Evolutionary conservation across 169 alveolate species (phyloP), one percentile per base, ranked within the genome.

Genomic region (Plasmodium vinckei): DNA sequence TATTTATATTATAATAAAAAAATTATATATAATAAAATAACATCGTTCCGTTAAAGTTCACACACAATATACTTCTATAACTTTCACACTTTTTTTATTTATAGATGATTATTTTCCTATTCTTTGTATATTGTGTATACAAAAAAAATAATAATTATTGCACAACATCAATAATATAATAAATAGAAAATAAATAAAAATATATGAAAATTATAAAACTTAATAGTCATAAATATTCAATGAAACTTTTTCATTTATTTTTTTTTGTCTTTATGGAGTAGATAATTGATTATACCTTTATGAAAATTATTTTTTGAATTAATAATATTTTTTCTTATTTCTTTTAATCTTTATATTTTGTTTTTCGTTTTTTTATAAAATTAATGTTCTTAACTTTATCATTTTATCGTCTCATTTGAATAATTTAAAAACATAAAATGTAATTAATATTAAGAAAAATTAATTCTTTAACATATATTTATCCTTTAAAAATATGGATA

Each of bases 41-140:
- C 21, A 33, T 33, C 42, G 42, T 33, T 33, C 42, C 42, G 33
- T 15, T 27, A 33, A 72, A 57, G 71, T 72, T 75, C 73, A 65
- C 88, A 75, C 88, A 75, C 88, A 54, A 44, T 15, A 59, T 49
- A 63, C 54, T 75, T 75, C 88, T 61, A 75, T 15, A 75, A 56
- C 27, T 47, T 46, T 63, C 64, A 61, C 64, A 27, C 59, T 49
- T 57, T 72, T 39, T 46, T 15, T 19, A 15, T 68, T 68, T 61
- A 21, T 61, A n/a, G 65, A 17, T 69, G 63, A 13, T 68, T 25
- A 12, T 69, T 49, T 69, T 64, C 51, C 82, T 21, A 49, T 69
- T 15, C 23, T 10, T 49, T 27, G 65, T 19, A 57, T 57, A 9
- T 57, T 15, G 25, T 57, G 25, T 57, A 57, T 57, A 19, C 19